These are phyloP conservation scores for Mycothermus thermophilus DNA, from an alignment of 495 filamentous ascomycete species.

Conservation along the genomic window DNA sequence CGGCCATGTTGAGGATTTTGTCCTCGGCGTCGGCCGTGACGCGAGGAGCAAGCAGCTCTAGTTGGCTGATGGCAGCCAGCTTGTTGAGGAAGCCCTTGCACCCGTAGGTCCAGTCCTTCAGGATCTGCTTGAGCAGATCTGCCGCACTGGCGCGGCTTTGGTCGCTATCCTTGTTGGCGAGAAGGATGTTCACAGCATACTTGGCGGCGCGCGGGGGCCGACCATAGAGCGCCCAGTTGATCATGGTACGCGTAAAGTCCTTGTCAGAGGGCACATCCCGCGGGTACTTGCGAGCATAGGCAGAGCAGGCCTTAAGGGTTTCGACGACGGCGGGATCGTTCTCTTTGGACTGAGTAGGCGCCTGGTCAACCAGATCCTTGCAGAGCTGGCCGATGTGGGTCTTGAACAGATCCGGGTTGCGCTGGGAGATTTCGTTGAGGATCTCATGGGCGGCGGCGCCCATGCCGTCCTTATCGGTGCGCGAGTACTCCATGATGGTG, in stretches of 20 bases:
- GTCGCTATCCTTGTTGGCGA: conserved; percentile 63
- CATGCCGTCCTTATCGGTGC: conserved; percentile 64
- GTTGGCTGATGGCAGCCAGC: conserved; percentile 68
- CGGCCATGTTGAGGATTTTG: conserved; percentile 62
- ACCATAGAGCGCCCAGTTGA: conserved; percentile 68
- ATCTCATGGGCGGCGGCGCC: conserved; percentile 75
- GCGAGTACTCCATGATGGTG: conserved; percentile 72
- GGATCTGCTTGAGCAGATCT: conserved; percentile 61
- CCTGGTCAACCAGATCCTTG: conserved; percentile 64
- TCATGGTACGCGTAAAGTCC: conserved; percentile 68
- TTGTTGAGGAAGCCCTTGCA: conserved; percentile 66
- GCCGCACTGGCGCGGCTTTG: conserved; percentile 72
- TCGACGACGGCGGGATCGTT: conserved; percentile 62
- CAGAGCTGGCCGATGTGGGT: conserved; percentile 88
- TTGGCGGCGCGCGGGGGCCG: conserved; percentile 74
- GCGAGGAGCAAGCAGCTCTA: conserved; percentile 62
- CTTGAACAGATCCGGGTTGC: conserved; percentile 77
- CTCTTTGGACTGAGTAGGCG: conserved; percentile 49
- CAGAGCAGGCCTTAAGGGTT: conserved; percentile 82
- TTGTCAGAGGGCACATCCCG: conserved; percentile 73
- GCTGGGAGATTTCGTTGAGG: conserved; percentile 79
- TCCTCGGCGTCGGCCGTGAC: conserved; percentile 62
- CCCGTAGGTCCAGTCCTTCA: conserved; percentile 65
- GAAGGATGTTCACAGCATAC: conserved; percentile 79
- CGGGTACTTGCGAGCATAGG: conserved; percentile 74